These are phyloP conservation scores for Linderniella brevidens DNA, from an alignment of 257 asterid species.

Conservation along the genomic window DNA sequence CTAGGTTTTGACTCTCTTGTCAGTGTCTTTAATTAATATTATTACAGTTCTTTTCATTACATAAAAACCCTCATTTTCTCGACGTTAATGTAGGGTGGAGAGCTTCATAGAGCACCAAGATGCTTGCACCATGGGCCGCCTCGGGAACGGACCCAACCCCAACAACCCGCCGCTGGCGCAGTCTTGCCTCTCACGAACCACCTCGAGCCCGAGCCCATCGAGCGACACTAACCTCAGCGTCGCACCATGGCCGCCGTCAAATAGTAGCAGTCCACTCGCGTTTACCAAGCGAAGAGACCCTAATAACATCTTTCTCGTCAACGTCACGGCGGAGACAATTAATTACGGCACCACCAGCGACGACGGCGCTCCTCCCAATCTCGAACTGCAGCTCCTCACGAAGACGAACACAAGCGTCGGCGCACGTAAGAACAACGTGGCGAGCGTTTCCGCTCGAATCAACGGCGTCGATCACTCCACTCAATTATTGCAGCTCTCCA, in stretches of 20 bases:
- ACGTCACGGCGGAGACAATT: background rate
- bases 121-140: conserved; percentile 1
- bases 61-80: background rate
- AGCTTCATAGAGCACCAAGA: conserved; percentile 5
- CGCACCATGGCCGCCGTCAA: conserved; percentile 15
- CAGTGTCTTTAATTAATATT: too few species aligned
- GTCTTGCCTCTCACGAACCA: conserved; percentile 26
- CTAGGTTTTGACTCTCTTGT: too few species aligned
- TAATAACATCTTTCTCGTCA: too few species aligned
- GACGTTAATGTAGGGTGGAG: conserved; percentile 1
- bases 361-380: conserved; percentile 15
- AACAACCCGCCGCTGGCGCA: background rate
- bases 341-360: background rate
- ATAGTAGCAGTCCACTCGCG: too few species aligned
- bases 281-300: too few species aligned
- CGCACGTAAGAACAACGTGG: too few species aligned
- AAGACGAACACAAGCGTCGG: conserved; percentile 8
- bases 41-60: background rate
- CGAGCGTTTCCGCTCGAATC: background rate
- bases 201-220: conserved; percentile 53
- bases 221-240: conserved; percentile 20
- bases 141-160: background rate
- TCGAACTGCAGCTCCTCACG: conserved; percentile 53
- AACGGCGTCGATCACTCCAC: conserved; percentile 14
- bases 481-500: conserved; percentile 30